Percentiles rank a stretch among this genome's conserved stretches.
Conservation (phyloP, 108 stramenopile species). For the Mayamaea pseudoterrestris region DNA sequence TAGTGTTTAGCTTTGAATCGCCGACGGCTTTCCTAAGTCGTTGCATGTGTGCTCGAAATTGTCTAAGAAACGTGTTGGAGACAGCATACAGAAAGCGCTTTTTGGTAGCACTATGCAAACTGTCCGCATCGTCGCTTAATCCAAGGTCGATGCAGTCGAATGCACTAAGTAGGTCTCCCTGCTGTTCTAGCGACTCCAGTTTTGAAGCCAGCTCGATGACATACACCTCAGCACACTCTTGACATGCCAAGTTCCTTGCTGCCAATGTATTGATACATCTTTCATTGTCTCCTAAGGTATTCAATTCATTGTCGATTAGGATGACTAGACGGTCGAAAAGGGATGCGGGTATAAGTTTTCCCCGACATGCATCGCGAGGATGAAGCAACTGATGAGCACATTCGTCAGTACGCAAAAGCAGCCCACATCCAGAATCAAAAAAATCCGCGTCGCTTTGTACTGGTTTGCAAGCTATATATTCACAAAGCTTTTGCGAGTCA, state of each 20-base stretch:
- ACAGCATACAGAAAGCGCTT: conserved; percentile 13
- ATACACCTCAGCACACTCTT: conserved; percentile 15
- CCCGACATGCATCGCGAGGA: conserved; percentile 30
- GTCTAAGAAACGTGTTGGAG: conserved; percentile 1
- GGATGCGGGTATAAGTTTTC: conserved; percentile 44
- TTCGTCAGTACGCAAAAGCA: too few relatives aligned
- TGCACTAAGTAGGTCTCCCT: background rate
- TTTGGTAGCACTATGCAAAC: too few relatives aligned
- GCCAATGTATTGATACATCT: too few relatives aligned
- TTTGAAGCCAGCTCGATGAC: conserved; percentile 10
- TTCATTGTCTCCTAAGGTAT: too few relatives aligned
- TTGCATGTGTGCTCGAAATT: background rate
- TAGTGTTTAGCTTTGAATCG: background rate
- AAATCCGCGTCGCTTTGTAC: too few relatives aligned
- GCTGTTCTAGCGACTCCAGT: conserved; percentile 3
- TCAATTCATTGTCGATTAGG: too few relatives aligned
- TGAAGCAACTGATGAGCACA: too few relatives aligned
- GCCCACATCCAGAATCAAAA: too few relatives aligned
- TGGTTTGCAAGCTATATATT: too few relatives aligned
- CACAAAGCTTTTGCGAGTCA: too few relatives aligned
- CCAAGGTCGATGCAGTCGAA: background rate
- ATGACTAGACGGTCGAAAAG: conserved; percentile 17
- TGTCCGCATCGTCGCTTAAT: background rate
- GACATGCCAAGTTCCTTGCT: conserved; percentile 17
- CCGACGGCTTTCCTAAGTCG: background rate